Evolutionary conservation across 2,329 filamentous ascomycete species (phyloP).

Genomic region (Thielaviopsis euricoi): DNA sequence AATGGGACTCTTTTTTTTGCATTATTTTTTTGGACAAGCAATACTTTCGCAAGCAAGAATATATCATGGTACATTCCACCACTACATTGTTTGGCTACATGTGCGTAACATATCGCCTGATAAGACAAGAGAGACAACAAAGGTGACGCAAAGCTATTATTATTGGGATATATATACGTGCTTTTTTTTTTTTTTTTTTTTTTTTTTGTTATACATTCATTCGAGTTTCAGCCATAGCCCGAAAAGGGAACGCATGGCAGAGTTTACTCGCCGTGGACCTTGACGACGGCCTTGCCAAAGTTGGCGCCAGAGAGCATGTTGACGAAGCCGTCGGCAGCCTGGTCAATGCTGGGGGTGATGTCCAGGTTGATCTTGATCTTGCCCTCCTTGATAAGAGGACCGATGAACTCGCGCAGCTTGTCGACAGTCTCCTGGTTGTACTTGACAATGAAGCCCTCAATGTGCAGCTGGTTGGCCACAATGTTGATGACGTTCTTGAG

Average conservation of each 20-base stretch:
- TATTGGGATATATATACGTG: background rate
- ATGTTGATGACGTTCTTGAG: constrained; percentile 49
- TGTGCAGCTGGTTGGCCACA: constrained; percentile 50
- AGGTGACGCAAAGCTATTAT: too few relatives aligned
- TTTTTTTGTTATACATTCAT: background rate
- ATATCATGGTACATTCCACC: background rate
- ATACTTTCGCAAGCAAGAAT: background rate
- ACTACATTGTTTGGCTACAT: too few relatives aligned
- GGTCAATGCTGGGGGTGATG: constrained; percentile 62
- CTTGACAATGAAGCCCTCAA: constrained; percentile 65
- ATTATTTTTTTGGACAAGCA: background rate
- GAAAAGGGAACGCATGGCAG: too few relatives aligned
- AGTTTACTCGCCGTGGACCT: constrained; percentile 24
- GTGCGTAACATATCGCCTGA: too few relatives aligned
- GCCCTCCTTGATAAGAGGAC: constrained; percentile 46
- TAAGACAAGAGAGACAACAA: too few relatives aligned
- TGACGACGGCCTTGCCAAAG: constrained; percentile 71
- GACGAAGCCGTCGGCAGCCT: constrained; percentile 56
- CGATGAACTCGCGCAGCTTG: constrained; percentile 50
- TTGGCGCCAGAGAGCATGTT: constrained; percentile 65
- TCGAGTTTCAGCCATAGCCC: too few relatives aligned
- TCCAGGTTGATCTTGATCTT: constrained; percentile 53
- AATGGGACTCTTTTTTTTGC: background rate
- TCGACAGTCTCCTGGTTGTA: constrained; percentile 58
- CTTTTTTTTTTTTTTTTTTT: background rate